phyloP scores from a whole-genome alignment of 2,329 filamentous ascomycete genomes.

The Claviceps digitariae region DNA sequence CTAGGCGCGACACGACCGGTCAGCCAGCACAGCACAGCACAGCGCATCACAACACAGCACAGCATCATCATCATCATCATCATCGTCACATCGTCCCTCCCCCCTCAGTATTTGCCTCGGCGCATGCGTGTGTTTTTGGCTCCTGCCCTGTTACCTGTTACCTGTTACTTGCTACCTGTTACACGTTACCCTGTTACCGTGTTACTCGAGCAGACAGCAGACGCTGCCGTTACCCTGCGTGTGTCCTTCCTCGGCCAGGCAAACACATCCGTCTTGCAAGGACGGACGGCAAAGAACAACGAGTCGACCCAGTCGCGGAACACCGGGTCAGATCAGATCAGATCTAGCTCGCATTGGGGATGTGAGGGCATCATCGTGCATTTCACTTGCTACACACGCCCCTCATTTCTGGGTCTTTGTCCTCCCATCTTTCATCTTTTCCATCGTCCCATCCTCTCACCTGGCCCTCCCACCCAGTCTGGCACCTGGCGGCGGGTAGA shows the following conservation, averaged over 20 bases:
- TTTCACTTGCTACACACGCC: slow-evolving; percentile 1
- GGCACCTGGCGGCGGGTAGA: too few species aligned
- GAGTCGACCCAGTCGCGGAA: neutral
- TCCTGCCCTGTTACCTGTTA: neutral
- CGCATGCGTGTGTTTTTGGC: neutral
- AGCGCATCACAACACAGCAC: too few species aligned
- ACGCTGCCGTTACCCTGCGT: too few species aligned
- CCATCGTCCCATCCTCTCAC: too few species aligned
- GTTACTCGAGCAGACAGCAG: too few species aligned
- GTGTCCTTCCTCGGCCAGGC: neutral
- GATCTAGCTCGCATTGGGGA: slow-evolving; percentile 1
- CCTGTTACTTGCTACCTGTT: too few species aligned
- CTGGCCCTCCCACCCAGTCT: too few species aligned
- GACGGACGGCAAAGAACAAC: neutral
- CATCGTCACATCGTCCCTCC: neutral
- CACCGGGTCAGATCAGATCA: neutral
- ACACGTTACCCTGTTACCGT: too few species aligned
- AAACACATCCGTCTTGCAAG: neutral
- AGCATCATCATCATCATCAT: neutral
- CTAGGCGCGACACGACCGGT: neutral
- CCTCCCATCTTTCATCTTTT: neutral
- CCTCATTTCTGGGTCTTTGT: neutral
- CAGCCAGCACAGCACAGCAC: neutral
- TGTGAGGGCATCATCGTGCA: slow-evolving; percentile 4
- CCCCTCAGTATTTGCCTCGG: neutral